These are phyloP conservation scores for Talaromyces borbonicus DNA, from an alignment of 495 filamentous ascomycete genomes.

Conservation along the genomic window DNA sequence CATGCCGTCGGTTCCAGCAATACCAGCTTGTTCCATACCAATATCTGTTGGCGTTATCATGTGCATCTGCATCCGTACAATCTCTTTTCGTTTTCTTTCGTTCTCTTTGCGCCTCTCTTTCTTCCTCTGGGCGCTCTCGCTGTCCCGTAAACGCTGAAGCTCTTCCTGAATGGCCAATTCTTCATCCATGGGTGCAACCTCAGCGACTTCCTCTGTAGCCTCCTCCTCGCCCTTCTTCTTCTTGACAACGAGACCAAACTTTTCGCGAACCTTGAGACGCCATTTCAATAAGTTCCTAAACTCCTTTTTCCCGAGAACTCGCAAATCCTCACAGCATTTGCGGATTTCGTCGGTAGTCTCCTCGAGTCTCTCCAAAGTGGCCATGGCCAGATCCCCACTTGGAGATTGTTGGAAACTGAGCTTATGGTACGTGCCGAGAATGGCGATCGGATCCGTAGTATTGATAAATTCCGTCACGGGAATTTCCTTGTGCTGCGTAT, in stretches of 20 bases:
- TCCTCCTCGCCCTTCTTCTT: conserved; percentile 41
- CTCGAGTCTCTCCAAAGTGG: conserved; percentile 77
- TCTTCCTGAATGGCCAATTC: conserved; percentile 84
- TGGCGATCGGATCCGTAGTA: conserved; percentile 89
- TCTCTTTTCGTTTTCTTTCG: conserved; percentile 81
- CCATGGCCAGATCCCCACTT: conserved; percentile 77
- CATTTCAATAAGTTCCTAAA: conserved; percentile 90
- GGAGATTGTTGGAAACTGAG: conserved; percentile 67
- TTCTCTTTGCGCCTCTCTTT: conserved; percentile 74
- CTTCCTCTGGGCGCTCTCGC: conserved; percentile 63
- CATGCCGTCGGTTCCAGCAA: conserved; percentile 64
- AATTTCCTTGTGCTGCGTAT: conserved; percentile 81
- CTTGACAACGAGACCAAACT: conserved; percentile 79
- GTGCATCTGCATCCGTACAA: conserved; percentile 87
- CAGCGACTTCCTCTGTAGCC: conserved; percentile 52
- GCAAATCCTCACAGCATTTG: conserved; percentile 77
- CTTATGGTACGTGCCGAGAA: conserved; percentile 77
- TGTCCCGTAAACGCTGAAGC: conserved; percentile 68
- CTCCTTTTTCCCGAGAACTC: conserved; percentile 85
- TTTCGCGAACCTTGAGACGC: conserved; percentile 81
- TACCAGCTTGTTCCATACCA: conserved; percentile 81
- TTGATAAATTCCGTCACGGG: conserved; percentile 89
- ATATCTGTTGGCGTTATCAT: conserved; percentile 96
- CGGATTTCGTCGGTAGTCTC: conserved; percentile 87
- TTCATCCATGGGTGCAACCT: conserved; percentile 84